Base-by-base conservation (phyloP, 1,139 yeast species). In the Candida buenavistaensis region DNA sequence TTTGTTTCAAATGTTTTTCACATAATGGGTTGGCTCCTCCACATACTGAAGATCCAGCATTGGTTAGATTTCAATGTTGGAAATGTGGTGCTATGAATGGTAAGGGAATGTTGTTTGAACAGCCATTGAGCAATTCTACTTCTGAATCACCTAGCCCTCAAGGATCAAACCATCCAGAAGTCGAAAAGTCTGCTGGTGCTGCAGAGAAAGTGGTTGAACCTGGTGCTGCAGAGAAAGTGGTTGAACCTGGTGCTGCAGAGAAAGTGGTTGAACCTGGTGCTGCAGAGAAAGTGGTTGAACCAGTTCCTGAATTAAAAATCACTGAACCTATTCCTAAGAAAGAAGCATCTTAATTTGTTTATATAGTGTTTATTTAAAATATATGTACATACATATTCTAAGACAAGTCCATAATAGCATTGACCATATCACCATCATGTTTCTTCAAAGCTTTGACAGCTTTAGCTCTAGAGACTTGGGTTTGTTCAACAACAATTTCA, bases 371-470 rank as follows among this genome's bases (percentile, higher is more conserved):
- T 10, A 25, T 14, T n/a, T 25, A 25, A 7, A 10, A n/a, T 13
- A 14, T 17, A 14, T 14, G 12, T 9, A 6, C 23, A 23, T 17
- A 24, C 23, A n/a, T 15, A 26, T 28, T 24, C 35, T 41, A 68
- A 49, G 92, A 80, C 64, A 90, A 75, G 51, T 87, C 85, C 95
- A 90, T 87, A 62, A 90, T 87, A 51, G 97, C 92, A 62, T 89
- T 90, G 63, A 92, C 97, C 71, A 92, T 82, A 65, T 92, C 97
- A 66, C 92, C 89, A 56, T 87, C 78, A 75, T 90, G 90, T 52
- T 78, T 82, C 66, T 78, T 83, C 66, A 92, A 78, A 52, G 97
- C 96, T 67, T 82, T 84, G 55, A 80, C 86, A 47, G 97, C 97
- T 76, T 87, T 85, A 51, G 79, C 80, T 73, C 90, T 82, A 39